Percentiles rank a stretch among this genome's conserved stretches.
These are phyloP conservation scores for Sordariomycetes sp. DNA, from an alignment of 2,329 filamentous ascomycete species.

Conservation along the genomic window DNA sequence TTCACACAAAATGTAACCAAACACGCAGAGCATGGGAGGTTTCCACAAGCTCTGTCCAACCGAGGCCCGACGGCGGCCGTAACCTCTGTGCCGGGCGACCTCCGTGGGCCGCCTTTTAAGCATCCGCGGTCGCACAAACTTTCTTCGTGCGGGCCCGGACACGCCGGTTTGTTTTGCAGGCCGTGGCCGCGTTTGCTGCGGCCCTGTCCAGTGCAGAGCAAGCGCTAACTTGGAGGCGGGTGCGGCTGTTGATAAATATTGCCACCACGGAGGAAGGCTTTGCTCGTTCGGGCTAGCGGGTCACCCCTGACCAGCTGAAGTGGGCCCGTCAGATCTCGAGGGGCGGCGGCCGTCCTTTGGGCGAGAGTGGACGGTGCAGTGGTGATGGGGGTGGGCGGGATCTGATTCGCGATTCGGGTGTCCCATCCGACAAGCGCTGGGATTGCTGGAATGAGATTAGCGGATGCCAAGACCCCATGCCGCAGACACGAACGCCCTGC, in stretches of 20 bases:
- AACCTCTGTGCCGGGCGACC: not conserved
- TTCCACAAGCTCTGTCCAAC: not conserved
- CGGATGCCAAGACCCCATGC: not conserved
- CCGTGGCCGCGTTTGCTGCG: not conserved
- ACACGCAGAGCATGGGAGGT: not conserved
- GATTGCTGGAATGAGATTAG: not conserved
- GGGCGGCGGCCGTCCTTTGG: not conserved
- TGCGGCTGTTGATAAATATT: not conserved
- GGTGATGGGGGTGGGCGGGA: not conserved
- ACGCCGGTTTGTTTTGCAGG: not conserved
- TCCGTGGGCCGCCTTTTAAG: not conserved
- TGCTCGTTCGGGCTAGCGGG: not conserved
- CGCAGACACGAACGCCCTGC: too few species aligned
- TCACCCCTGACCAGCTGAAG: not conserved
- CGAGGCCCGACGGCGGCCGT: not conserved
- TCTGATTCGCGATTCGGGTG: not conserved
- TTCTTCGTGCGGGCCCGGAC: not conserved
- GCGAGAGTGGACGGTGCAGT: not conserved
- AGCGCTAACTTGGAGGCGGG: too few species aligned
- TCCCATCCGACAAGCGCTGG: not conserved
- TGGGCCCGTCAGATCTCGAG: not conserved
- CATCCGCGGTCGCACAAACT: not conserved
- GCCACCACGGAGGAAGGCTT: not conserved
- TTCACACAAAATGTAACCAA: not conserved
- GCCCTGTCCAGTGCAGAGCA: too few species aligned